These are phyloP conservation scores for Malus fusca DNA, from an alignment of 306 rosid genomes.

Conservation along the genomic window DNA sequence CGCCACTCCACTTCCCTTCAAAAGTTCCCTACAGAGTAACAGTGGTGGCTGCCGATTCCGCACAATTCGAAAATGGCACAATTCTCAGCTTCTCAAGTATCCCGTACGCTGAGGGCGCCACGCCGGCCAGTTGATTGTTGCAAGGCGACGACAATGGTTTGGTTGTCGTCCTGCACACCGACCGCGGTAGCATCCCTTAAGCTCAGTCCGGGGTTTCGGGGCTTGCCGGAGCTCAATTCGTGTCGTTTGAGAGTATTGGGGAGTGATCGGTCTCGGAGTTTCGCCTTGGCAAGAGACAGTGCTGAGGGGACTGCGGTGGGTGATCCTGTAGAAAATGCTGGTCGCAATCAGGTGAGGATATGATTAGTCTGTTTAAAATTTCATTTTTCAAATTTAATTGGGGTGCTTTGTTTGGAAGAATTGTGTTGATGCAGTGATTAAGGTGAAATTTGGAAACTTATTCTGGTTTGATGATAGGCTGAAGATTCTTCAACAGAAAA, in stretches of 20 bases:
- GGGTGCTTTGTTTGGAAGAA: background rate
- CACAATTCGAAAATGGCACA: conserved; percentile 10
- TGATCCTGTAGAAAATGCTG: background rate
- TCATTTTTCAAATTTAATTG: background rate
- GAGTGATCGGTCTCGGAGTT: conserved; percentile 3
- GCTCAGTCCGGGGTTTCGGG: background rate
- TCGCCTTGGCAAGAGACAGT: conserved; percentile 9
- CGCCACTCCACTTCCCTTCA: background rate
- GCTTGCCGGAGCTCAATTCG: background rate
- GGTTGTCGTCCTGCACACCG: background rate
- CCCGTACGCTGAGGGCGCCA: background rate
- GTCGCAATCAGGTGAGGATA: conserved; percentile 13
- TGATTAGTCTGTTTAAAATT: background rate
- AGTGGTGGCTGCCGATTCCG: background rate
- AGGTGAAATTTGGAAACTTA: background rate
- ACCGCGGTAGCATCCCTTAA: background rate
- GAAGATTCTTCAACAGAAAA: conserved; percentile 9
- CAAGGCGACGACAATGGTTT: background rate
- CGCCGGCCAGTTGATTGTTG: background rate
- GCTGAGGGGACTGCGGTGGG: conserved; percentile 11
- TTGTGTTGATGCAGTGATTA: background rate
- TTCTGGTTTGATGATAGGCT: conserved; percentile 8
- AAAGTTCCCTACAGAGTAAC: background rate
- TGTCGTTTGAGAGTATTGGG: conserved; percentile 4
- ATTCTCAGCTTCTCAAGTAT: conserved; percentile 4